Conservation (phyloP, 2,329 filamentous ascomycete species). For the Hypoxylon sp. region DNA sequence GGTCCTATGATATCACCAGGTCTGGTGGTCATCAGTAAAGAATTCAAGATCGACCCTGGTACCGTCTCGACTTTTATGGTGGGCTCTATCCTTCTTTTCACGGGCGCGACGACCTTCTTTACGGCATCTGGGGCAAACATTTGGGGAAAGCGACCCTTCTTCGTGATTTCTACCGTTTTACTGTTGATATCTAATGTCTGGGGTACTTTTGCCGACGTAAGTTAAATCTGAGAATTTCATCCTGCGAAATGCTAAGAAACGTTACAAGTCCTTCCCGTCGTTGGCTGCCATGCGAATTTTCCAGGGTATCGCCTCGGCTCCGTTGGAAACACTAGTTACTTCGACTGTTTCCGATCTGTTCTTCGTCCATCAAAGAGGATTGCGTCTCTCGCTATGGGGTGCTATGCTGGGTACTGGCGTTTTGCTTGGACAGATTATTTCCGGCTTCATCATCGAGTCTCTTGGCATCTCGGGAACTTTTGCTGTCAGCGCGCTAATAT, state of each 20-base stretch:
- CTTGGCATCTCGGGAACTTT: slow-evolving; percentile 49
- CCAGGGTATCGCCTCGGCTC: slow-evolving; percentile 39
- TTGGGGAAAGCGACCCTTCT: slow-evolving; percentile 41
- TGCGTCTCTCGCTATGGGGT: slow-evolving; percentile 38
- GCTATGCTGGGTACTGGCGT: slow-evolving; percentile 38
- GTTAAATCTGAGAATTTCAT: background rate
- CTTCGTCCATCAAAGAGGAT: slow-evolving; percentile 39
- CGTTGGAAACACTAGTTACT: slow-evolving; percentile 39
- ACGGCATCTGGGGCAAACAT: slow-evolving; percentile 39
- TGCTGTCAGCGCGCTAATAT: slow-evolving; percentile 52
- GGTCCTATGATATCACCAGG: slow-evolving; percentile 41
- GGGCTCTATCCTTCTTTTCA: slow-evolving; percentile 39
- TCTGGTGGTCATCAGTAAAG: slow-evolving; percentile 33
- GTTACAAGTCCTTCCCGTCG: slow-evolving; percentile 35
- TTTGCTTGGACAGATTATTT: slow-evolving; percentile 51
- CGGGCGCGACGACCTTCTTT: slow-evolving; percentile 36
- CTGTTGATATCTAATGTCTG: slow-evolving; percentile 38
- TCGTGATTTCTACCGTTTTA: slow-evolving; percentile 39
- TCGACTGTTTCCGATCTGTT: slow-evolving; percentile 40
- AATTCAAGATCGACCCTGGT: slow-evolving; percentile 33
- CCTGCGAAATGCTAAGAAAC: slow-evolving; percentile 5
- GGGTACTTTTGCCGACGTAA: slow-evolving; percentile 39
- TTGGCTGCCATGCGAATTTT: slow-evolving; percentile 41
- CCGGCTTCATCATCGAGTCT: slow-evolving; percentile 49
- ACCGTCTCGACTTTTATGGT: slow-evolving; percentile 38